Conservation (phyloP, 2,329 filamentous ascomycete species). For the Fusarium sp. region DNA sequence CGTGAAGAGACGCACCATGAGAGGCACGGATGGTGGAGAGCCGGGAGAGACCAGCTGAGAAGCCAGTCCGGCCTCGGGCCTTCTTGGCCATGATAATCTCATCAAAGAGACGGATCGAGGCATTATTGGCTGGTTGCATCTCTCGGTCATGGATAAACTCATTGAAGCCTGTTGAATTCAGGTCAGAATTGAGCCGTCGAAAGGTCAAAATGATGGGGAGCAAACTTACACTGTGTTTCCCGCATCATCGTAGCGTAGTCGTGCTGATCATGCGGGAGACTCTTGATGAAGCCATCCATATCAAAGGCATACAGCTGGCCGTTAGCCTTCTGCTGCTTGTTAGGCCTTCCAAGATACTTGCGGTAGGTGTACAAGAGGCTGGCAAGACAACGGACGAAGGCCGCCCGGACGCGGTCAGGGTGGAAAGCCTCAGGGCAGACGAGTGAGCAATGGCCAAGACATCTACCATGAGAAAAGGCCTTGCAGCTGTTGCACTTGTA, state of each 20-base stretch:
- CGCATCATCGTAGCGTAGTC: constrained; percentile 72
- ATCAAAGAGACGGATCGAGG: constrained; percentile 80
- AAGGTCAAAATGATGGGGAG: not conserved
- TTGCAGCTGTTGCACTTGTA: constrained; percentile 78
- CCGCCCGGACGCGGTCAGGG: constrained; percentile 69
- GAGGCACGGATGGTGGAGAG: constrained; percentile 69
- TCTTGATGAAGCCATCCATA: constrained; percentile 72
- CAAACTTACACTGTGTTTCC: constrained; percentile 70
- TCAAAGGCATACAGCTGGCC: constrained; percentile 73
- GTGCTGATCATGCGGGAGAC: constrained; percentile 72
- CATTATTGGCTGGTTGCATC: constrained; percentile 68
- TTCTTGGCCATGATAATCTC: constrained; percentile 85
- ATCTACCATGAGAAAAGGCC: constrained; percentile 67
- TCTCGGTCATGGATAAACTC: constrained; percentile 89
- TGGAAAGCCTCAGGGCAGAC: constrained; percentile 73
- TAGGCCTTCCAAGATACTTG: constrained; percentile 69
- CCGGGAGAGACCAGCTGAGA: constrained; percentile 72
- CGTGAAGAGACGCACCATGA: constrained; percentile 60
- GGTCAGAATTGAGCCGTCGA: constrained; percentile 10
- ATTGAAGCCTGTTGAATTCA: constrained; percentile 65
- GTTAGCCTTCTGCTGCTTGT: constrained; percentile 68
- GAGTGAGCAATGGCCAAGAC: constrained; percentile 70
- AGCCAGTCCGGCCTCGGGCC: constrained; percentile 70
- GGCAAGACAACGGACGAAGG: constrained; percentile 73
- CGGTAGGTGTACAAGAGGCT: constrained; percentile 74